Base-by-base conservation (phyloP, 2,329 filamentous ascomycete genomes). In the Aspergillus sp. region DNA sequence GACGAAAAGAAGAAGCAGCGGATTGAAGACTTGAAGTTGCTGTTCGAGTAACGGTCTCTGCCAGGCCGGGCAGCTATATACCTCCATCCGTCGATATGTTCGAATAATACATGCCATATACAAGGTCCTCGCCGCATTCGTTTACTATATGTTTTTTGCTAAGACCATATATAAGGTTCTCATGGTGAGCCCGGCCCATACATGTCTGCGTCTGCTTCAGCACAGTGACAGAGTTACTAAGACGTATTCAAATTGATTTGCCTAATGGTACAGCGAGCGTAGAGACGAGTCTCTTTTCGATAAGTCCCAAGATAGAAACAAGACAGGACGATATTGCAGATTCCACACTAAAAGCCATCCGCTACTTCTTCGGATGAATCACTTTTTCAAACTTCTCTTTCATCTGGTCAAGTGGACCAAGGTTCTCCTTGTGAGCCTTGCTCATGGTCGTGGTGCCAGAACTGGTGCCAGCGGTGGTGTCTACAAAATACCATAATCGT, bases 21-120 rank as follows among this genome's bases (percentile, higher is more conserved):
- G 36, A 92, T 97, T 58, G 93, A 97, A 70, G 94, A 99, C 73
- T 91, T 97, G 60, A 93, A 88, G 72, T 89, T 97, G 72, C 76
- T 99, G 61, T 81, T 99, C 56, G 71, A 75, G 48, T 74, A 60
- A 14, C 34, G 5, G 42, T 34, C 3, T 42, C 4, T 20, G 23
- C 9, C 4, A 10, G 25, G 7, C 2, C 9, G 25, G 9, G 25
- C 25, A 29, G 25, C 9, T 29, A 17, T 40, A 40, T 44, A 23
- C 41, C 7, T 44, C 41, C 5, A 19, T 2, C 36, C 10, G 7
- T 40, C 7, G 11, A 29, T 10, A 29, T 29, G 25, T 29, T 29
- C 25, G 9, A 29, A 29, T 29, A 29, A 29, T 11, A 11, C 11
- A 29, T 9, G 25, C 25, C 25, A 29, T 29, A 29, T 29, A 29